Evolutionary conservation across 345 rosid species (phyloP).

Genomic region (Arabidopsis suecica): DNA sequence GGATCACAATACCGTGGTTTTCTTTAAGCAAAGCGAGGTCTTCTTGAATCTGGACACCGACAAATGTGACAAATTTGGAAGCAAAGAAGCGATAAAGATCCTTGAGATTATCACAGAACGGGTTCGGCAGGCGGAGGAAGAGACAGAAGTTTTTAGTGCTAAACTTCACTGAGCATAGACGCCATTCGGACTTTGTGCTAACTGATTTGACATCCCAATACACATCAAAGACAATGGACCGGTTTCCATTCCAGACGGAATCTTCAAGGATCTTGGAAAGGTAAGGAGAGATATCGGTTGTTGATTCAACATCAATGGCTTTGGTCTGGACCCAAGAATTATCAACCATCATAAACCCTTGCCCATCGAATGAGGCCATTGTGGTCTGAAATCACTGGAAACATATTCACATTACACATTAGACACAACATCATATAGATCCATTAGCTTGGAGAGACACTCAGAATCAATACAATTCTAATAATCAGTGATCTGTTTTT

Average conservation of each 20-base stretch:
- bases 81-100: conserved; percentile 49
- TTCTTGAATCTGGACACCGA: conserved; percentile 39
- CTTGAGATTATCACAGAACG: conserved; percentile 33
- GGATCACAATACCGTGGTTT: conserved; percentile 44
- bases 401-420: background rate
- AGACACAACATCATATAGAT: conserved; percentile 4
- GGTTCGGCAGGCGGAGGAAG: conserved; percentile 40
- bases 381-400: conserved; percentile 7
- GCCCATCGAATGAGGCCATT: conserved; percentile 48
- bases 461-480: background rate
- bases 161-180: conserved; percentile 41
- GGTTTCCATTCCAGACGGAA: conserved; percentile 41
- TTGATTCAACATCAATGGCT: conserved; percentile 42
- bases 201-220: conserved; percentile 36
- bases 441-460: background rate
- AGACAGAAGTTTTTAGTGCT: conserved; percentile 44
- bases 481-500: background rate
- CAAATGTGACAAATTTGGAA: conserved; percentile 45
- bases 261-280: conserved; percentile 43
- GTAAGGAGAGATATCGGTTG: conserved; percentile 47
- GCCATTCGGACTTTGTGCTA: conserved; percentile 35
- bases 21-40: conserved; percentile 40
- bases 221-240: conserved; percentile 40
- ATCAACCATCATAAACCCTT: conserved; percentile 41
- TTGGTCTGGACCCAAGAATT: conserved; percentile 42